Base-by-base conservation (phyloP, 495 filamentous ascomycete genomes). In the Penicillium chermesinum region DNA sequence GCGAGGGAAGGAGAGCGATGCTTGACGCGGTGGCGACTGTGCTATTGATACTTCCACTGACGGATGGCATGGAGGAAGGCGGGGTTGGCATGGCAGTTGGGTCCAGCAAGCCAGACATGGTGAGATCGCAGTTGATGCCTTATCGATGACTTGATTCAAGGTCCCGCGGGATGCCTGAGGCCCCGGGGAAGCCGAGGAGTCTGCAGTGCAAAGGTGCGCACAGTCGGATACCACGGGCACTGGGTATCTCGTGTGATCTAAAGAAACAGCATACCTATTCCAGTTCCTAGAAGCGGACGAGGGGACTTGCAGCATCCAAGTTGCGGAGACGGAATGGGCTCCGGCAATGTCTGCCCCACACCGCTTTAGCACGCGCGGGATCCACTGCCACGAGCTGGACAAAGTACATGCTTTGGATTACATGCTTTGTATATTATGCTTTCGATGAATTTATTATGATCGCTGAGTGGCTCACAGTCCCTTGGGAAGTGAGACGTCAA, bases 1-100 rank as follows among this genome's bases (percentile, higher is more conserved):
- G 55, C 38, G 53, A 65, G 15, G 68, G 66, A n/a, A 70, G 37
- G 12, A 61, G 34, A 32, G 59, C 59, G 40, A 37, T 32, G 25
- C 48, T 37, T 39, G 69, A 43, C 38, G 52, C 38, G 6, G 25
- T n/a, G 33, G 56, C 53, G 1, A 59, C 43, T n/a, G 59, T 54
- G 2, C 43, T 38, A 34, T 51, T 58, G 1, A 61, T 16, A 18
- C 45, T 35, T 7, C 58, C 52, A 1, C 41, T 15, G 0, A 59
- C 13, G 7, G 58, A 20, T 3, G n/a, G n/a, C n/a, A n/a, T n/a
- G n/a, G n/a, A n/a, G n/a, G 45, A 46, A 37, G 46, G 36, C 19
- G 59, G 49, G 6, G 60, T 58, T 34, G 57, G 49, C 46, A 58
- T 44, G 21, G 47, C 38, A 12, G 57, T 43, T 36, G 54, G 33